Evolutionary conservation across 2,329 filamentous ascomycete genomes (phyloP).

Genomic region (Aureobasidium subglaciale): DNA sequence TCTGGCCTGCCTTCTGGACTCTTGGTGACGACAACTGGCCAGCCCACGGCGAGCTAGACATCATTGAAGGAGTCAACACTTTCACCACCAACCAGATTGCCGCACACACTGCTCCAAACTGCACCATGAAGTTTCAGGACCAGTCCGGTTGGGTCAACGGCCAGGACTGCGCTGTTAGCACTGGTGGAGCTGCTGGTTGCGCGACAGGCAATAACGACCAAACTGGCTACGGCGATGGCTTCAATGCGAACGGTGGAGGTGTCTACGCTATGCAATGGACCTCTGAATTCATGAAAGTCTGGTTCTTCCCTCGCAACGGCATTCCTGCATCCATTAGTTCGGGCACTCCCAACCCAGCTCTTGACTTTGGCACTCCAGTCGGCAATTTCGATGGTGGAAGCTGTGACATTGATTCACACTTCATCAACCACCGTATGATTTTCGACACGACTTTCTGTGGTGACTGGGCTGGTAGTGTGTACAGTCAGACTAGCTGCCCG

Average conservation of each 20-base stretch:
- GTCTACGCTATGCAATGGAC: constrained; percentile 57
- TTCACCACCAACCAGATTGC: constrained; percentile 28
- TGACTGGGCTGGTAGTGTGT: constrained; percentile 21
- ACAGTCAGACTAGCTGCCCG: constrained; percentile 11
- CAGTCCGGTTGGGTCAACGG: constrained; percentile 42
- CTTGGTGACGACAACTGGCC: constrained; percentile 29
- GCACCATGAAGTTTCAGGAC: constrained; percentile 30
- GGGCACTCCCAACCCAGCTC: constrained; percentile 42
- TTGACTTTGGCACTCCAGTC: constrained; percentile 55
- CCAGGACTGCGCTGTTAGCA: constrained; percentile 43
- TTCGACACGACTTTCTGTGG: constrained; percentile 56
- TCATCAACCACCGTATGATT: constrained; percentile 38
- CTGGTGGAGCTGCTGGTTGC: constrained; percentile 35
- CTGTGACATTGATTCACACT: constrained; percentile 30
- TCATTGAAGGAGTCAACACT: constrained; percentile 40
- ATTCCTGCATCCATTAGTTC: constrained; percentile 57
- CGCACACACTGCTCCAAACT: constrained; percentile 26
- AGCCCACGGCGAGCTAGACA: constrained; percentile 39
- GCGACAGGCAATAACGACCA: constrained; percentile 17
- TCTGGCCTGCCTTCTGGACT: constrained; percentile 41
- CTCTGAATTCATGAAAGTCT: constrained; percentile 62
- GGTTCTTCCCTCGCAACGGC: constrained; percentile 64
- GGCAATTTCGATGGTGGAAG: constrained; percentile 38
- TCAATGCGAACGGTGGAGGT: constrained; percentile 42
- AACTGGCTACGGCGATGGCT: constrained; percentile 35